phyloP scores from a whole-genome alignment of 768 basidiomycete genomes.

The Cyclocybe cylindracea region DNA sequence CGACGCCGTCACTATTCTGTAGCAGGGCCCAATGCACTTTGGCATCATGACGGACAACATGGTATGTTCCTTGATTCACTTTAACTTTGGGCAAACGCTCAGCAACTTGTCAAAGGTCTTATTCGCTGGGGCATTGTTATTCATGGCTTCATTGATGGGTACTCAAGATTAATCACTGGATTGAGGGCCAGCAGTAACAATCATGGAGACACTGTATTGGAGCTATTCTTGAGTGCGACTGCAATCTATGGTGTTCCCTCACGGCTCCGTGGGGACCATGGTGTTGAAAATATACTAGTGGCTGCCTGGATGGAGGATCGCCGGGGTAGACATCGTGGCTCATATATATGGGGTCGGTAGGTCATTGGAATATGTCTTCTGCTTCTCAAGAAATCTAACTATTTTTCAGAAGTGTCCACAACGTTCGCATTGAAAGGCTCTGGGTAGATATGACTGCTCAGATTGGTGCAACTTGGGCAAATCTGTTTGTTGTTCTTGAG shows the following conservation, averaged over 20 bases:
- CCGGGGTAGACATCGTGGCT: constrained; percentile 12
- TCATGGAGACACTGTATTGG: constrained; percentile 13
- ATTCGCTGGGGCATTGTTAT: constrained; percentile 33
- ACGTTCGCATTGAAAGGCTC: constrained; percentile 30
- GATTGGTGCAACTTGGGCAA: constrained; percentile 33
- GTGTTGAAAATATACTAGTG: constrained; percentile 24
- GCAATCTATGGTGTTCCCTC: constrained; percentile 14
- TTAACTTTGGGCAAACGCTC: neutral
- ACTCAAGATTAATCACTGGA: constrained; percentile 15
- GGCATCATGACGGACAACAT: constrained; percentile 35
- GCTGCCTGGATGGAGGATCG: constrained; percentile 18
- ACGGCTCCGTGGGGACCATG: constrained; percentile 26
- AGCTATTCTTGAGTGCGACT: constrained; percentile 4
- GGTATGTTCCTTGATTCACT: constrained; percentile 13
- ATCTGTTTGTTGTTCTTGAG: constrained; percentile 31
- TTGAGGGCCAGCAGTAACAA: constrained; percentile 17
- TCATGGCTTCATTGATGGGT: constrained; percentile 32
- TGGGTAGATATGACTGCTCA: constrained; percentile 35
- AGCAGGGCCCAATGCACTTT: constrained; percentile 12
- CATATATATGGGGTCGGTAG: constrained; percentile 24
- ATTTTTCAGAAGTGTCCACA: constrained; percentile 21
- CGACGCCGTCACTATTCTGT: constrained; percentile 3
- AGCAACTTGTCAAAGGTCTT: constrained; percentile 18
- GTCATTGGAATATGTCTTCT: neutral
- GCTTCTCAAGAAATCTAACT: neutral